These are phyloP conservation scores for Musa itinerans DNA, from an alignment of 176 grass and related monocot genomes.

Conservation along the genomic window DNA sequence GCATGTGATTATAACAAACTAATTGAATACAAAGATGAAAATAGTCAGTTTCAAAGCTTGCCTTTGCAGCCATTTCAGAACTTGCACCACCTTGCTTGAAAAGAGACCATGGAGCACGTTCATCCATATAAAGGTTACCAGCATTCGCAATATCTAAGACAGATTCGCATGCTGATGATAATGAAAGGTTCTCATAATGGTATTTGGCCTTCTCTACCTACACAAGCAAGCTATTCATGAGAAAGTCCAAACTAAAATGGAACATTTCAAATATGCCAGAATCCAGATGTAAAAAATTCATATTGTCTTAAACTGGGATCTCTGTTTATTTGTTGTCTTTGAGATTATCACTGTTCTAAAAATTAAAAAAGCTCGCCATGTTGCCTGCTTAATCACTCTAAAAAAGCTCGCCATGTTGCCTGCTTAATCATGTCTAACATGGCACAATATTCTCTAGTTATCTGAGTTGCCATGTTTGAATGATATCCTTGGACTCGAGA, in stretches of 20 bases:
- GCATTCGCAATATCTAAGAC: constrained; percentile 73
- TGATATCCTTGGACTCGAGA: too few species aligned
- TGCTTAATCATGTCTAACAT: too few species aligned
- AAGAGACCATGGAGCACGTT: constrained; percentile 80
- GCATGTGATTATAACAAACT: neutral
- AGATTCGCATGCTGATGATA: constrained; percentile 81
- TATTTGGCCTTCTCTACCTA: constrained; percentile 56
- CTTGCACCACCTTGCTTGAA: constrained; percentile 80
- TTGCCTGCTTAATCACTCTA: too few species aligned
- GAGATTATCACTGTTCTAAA: neutral
- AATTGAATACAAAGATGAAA: neutral
- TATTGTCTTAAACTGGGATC: neutral
- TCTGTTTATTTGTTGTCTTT: neutral
- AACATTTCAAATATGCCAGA: neutral
- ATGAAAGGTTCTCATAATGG: constrained; percentile 73
- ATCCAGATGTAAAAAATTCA: neutral
- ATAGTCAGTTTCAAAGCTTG: neutral
- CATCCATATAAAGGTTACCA: constrained; percentile 83
- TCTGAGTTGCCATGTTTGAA: too few species aligned
- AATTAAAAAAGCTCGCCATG: too few species aligned
- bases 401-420: too few species aligned
- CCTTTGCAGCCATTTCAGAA: constrained; percentile 87
- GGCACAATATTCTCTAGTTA: too few species aligned
- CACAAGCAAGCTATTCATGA: constrained; percentile 7
- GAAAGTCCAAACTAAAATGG: neutral